These are phyloP conservation scores for Combretum micranthum DNA, from an alignment of 345 rosid genomes.

Conservation along the genomic window DNA sequence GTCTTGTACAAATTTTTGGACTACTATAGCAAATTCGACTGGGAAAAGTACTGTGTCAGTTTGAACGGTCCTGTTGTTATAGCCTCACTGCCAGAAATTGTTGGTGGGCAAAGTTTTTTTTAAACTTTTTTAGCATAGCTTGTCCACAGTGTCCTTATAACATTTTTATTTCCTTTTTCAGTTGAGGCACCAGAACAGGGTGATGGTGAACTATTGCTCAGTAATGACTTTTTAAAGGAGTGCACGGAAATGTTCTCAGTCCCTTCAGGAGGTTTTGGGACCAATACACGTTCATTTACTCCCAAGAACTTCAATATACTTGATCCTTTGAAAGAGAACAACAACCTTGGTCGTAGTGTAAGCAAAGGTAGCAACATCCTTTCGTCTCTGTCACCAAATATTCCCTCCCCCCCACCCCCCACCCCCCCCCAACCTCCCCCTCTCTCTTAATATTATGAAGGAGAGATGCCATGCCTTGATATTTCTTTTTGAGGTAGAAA, in stretches of 20 bases:
- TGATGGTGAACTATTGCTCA: constrained; percentile 52
- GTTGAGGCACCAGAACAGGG: constrained; percentile 51
- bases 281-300: constrained; percentile 45
- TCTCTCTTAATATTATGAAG: too few species aligned
- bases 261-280: constrained; percentile 55
- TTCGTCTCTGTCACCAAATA: background rate
- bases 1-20: constrained; percentile 84
- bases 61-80: constrained; percentile 63
- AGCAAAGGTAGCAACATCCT: constrained; percentile 58
- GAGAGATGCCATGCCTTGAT: too few species aligned
- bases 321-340: constrained; percentile 75
- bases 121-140: background rate
- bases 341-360: constrained; percentile 96
- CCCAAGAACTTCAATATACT: constrained; percentile 75
- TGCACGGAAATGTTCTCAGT: constrained; percentile 50
- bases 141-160: background rate
- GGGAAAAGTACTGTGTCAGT: constrained; percentile 87
- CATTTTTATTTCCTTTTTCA: constrained; percentile 15
- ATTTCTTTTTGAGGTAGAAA: too few species aligned
- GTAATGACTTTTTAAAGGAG: constrained; percentile 54
- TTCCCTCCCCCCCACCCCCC: too few species aligned
- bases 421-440: too few species aligned
- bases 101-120: constrained; percentile 38
- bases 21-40: constrained; percentile 92
- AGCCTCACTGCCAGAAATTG: constrained; percentile 57